phyloP scores from a whole-genome alignment of 768 basidiomycete genomes.

The Mycena haematopus region DNA sequence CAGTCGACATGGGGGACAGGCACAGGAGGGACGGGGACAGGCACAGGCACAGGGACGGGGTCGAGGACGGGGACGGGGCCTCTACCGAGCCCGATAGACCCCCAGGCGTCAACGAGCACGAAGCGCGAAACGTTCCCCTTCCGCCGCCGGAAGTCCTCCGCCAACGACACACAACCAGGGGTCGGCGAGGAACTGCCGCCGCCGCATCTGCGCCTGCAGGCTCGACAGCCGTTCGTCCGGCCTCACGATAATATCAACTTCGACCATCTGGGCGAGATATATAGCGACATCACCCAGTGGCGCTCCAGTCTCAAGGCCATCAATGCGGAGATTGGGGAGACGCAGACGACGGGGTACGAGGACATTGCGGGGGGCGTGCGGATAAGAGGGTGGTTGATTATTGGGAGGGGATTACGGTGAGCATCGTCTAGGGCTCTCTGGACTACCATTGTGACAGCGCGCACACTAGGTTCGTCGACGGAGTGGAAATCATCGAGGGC shows the following conservation, averaged over 20 bases:
- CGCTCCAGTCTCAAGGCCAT: slow-evolving; percentile 73
- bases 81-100: slow-evolving; percentile 8
- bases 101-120: slow-evolving; percentile 32
- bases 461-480: slow-evolving; percentile 53
- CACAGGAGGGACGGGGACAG: neutral
- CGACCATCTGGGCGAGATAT: slow-evolving; percentile 68
- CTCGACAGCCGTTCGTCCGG: slow-evolving; percentile 72
- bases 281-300: slow-evolving; percentile 73
- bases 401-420: slow-evolving; percentile 64
- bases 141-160: slow-evolving; percentile 37
- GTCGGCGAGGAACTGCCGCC: slow-evolving; percentile 45
- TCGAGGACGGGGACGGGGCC: neutral
- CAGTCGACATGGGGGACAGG: neutral
- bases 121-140: slow-evolving; percentile 72
- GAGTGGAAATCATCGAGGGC: slow-evolving; percentile 75
- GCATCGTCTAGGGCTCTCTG: neutral
- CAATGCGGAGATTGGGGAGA: slow-evolving; percentile 74
- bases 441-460: neutral
- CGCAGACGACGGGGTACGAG: slow-evolving; percentile 69
- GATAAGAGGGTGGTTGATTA: slow-evolving; percentile 80
- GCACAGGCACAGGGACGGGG: neutral
- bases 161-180: slow-evolving; percentile 27
- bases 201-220: slow-evolving; percentile 72
- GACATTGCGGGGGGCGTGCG: slow-evolving; percentile 74
- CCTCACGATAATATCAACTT: slow-evolving; percentile 77